Conservation (phyloP, 106 monocot species). For the Gastrodia elata region DNA sequence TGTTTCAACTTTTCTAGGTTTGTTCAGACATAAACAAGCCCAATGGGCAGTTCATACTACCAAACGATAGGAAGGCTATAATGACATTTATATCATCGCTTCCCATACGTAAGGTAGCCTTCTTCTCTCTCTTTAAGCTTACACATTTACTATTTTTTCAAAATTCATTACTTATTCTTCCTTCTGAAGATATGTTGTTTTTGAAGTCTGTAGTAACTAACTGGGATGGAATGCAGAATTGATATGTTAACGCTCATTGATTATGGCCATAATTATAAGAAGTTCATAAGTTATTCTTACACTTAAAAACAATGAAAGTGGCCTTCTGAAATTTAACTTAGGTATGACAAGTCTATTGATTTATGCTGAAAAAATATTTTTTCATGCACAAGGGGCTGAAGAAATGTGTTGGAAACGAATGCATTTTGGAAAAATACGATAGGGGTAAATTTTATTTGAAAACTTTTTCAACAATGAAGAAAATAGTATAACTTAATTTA, state of each 20-base stretch:
- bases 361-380: background rate
- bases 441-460: background rate
- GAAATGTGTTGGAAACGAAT: background rate
- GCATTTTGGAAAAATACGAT: background rate
- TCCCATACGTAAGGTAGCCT: constrained; percentile 81
- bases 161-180: background rate
- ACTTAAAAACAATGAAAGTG: background rate
- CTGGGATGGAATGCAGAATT: background rate
- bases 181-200: background rate
- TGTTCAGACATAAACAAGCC: constrained; percentile 99
- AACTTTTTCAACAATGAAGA: background rate
- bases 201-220: background rate
- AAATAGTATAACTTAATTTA: background rate
- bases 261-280: background rate
- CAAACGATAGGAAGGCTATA: constrained; percentile 64
- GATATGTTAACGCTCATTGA: background rate
- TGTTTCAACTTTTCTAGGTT: constrained; percentile 41
- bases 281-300: background rate
- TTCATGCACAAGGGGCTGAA: background rate
- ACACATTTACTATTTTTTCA: constrained; percentile 4
- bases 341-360: background rate
- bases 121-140: constrained; percentile 5
- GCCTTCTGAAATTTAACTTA: background rate
- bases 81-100: constrained; percentile 85
- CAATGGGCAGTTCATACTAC: constrained; percentile 87